These are phyloP conservation scores for Echinochloa phyllopogon DNA, from an alignment of 176 grass and related monocot genomes.

Conservation along the genomic window DNA sequence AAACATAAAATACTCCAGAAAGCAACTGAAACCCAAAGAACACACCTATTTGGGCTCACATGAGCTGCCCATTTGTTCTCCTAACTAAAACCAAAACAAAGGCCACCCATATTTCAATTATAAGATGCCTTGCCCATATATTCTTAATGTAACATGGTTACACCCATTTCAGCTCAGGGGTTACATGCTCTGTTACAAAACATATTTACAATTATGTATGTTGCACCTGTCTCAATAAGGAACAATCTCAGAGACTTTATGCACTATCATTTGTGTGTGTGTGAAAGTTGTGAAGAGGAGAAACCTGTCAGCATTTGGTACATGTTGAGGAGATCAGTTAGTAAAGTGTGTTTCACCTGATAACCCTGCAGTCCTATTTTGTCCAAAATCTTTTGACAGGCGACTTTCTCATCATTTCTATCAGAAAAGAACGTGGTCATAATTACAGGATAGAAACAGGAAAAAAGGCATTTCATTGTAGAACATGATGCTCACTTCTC, in stretches of 20 bases:
- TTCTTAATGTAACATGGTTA: neutral
- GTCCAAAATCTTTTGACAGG: conserved; percentile 88
- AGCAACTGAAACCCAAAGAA: conserved; percentile 6
- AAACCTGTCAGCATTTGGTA: conserved; percentile 17
- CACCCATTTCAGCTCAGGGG: conserved; percentile 9
- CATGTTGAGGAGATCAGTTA: neutral
- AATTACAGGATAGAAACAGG: conserved; percentile 28
- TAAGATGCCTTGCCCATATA: neutral
- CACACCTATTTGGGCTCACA: neutral
- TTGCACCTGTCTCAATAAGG: conserved; percentile 3
- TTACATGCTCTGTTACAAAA: neutral
- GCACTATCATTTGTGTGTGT: neutral
- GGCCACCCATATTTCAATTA: neutral
- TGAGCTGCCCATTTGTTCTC: neutral
- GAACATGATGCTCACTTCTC: conserved; percentile 65
- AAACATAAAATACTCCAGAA: conserved; percentile 22
- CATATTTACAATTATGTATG: conserved; percentile 10
- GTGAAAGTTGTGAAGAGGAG: neutral
- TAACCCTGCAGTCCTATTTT: conserved; percentile 86
- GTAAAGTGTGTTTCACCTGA: conserved; percentile 66
- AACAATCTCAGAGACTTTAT: neutral
- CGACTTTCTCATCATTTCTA: conserved; percentile 83
- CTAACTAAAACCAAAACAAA: neutral
- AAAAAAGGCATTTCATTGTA: neutral
- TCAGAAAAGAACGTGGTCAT: conserved; percentile 39